Conservation (phyloP, 2,329 filamentous ascomycete species). For the Berkeleyomyces basicola region DNA sequence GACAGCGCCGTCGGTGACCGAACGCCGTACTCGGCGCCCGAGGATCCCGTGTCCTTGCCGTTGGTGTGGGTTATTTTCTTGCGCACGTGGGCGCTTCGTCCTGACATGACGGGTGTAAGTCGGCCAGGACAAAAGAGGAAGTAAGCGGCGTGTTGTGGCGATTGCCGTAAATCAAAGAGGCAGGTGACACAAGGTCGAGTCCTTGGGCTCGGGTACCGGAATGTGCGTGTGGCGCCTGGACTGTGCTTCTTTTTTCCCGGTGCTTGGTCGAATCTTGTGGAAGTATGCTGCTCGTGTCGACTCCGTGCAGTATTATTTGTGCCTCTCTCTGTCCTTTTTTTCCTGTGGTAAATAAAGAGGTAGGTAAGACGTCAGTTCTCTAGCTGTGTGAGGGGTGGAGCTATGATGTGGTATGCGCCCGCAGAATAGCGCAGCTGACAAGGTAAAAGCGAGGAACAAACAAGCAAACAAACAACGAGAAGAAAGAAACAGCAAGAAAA, state of each 20-base stretch:
- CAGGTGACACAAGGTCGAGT: background rate
- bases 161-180: background rate
- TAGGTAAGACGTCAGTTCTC: slow-evolving; percentile 18
- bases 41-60: slow-evolving; percentile 17
- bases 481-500: background rate
- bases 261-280: too few species aligned
- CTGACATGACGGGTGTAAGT: slow-evolving; percentile 31
- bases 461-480: slow-evolving; percentile 28
- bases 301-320: too few species aligned
- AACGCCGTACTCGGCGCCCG: slow-evolving; percentile 15
- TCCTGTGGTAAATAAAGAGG: too few species aligned
- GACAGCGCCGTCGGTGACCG: slow-evolving; percentile 24
- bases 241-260: background rate
- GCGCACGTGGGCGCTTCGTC: slow-evolving; percentile 40
- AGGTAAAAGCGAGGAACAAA: slow-evolving; percentile 15
- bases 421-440: background rate
- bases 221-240: background rate
- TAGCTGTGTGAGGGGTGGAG: slow-evolving; percentile 27
- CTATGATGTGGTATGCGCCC: background rate
- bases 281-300: too few species aligned
- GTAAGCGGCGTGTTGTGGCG: background rate
- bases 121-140: background rate
- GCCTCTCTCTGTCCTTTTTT: too few species aligned
- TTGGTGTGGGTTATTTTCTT: slow-evolving; percentile 38
- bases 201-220: background rate